phyloP scores from a whole-genome alignment of 2,329 filamentous ascomycete genomes.

The Trichoderma koningii region DNA sequence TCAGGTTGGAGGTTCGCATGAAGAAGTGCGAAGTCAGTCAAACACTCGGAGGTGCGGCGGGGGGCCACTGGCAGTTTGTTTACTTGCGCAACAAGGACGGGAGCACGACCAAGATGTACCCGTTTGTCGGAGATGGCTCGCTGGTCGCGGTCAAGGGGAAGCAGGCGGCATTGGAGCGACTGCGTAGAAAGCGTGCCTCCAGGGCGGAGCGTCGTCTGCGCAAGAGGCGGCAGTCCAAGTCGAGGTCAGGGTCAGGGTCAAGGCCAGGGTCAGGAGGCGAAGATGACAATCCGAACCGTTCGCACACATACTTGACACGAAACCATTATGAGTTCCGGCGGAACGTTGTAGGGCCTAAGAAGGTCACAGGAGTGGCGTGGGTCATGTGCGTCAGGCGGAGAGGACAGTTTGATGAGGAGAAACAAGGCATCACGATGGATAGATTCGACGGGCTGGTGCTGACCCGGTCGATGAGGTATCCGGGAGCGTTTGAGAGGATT shows the following conservation, averaged over 20 bases:
- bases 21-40: neutral
- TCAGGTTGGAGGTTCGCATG: neutral
- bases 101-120: neutral
- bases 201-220: neutral
- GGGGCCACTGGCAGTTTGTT: neutral
- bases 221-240: neutral
- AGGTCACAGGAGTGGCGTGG: neutral
- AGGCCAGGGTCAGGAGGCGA: neutral
- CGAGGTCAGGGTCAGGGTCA: too few relatives aligned
- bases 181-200: neutral
- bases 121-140: slow-evolving; percentile 5
- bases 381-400: neutral
- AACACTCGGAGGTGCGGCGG: neutral
- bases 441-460: slow-evolving; percentile 16
- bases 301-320: neutral
- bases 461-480: neutral
- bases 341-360: neutral
- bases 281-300: neutral
- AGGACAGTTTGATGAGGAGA: neutral
- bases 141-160: neutral
- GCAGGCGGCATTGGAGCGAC: too few relatives aligned
- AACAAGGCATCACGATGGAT: neutral
- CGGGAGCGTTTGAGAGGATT: slow-evolving; percentile 3
- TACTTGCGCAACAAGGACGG: neutral
- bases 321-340: neutral